Evolutionary conservation across 352 stramenopile genomes (phyloP).

Genomic region (Globisporangium uncinulatum): DNA sequence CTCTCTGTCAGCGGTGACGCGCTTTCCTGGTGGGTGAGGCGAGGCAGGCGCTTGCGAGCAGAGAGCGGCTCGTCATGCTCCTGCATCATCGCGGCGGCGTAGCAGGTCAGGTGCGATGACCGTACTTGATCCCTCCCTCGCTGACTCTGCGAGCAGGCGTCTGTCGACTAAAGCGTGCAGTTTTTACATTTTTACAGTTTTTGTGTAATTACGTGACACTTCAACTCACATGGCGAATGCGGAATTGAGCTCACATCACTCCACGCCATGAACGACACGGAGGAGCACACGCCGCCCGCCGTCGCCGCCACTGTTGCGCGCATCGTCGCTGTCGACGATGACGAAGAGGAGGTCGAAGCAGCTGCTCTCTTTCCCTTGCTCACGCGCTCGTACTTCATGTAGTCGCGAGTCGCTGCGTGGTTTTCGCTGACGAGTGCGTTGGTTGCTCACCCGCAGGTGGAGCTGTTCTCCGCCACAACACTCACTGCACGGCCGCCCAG

Average conservation of each 20-base stretch:
- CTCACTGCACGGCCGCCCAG: conserved; percentile 1
- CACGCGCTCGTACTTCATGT: not conserved
- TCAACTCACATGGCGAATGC: conserved; percentile 7
- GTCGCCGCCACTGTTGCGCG: not conserved
- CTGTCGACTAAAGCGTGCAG: not conserved
- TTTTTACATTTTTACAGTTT: conserved; percentile 3
- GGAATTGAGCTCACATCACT: not conserved
- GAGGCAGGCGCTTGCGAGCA: conserved; percentile 21
- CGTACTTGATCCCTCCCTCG: too few relatives aligned
- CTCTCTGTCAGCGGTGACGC: not conserved
- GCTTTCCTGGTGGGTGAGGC: conserved; percentile 7
- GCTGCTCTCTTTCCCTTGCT: not conserved
- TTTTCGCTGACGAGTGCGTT: not conserved
- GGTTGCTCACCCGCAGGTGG: conserved; percentile 14
- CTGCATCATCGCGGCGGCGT: conserved; percentile 18
- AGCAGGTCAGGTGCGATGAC: not conserved
- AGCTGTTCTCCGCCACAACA: conserved; percentile 20
- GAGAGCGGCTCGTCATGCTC: conserved; percentile 14
- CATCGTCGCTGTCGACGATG: conserved; percentile 8
- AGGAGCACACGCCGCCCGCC: not conserved
- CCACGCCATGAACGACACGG: not conserved
- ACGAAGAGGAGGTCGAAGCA: conserved; percentile 13
- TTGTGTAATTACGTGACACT: conserved; percentile 9
- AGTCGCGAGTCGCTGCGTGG: not conserved
- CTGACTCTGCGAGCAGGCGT: too few relatives aligned